These are phyloP conservation scores for Alliaria petiolata DNA, from an alignment of 345 rosid species.

Conservation along the genomic window DNA sequence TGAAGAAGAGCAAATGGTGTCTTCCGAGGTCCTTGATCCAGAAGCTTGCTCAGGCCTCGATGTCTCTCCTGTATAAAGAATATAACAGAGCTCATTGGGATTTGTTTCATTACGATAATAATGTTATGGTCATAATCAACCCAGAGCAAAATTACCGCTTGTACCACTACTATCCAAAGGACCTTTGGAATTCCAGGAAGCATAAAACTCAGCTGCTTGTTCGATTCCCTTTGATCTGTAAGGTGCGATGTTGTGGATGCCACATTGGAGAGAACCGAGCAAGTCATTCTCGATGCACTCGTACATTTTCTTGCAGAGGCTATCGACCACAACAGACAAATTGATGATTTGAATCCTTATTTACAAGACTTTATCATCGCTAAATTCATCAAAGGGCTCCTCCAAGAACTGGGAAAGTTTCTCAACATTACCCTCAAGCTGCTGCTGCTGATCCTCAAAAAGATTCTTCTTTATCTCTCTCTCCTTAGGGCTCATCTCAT, in stretches of 20 bases:
- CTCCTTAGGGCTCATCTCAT: conserved; percentile 38
- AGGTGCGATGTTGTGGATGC: conserved; percentile 72
- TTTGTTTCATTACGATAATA: background rate
- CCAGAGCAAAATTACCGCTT: conserved; percentile 38
- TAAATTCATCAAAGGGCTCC: conserved; percentile 75
- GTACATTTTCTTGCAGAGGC: conserved; percentile 72
- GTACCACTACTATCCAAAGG: conserved; percentile 34
- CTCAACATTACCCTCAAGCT: conserved; percentile 88
- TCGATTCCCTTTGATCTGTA: conserved; percentile 80
- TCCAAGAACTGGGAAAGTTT: conserved; percentile 79
- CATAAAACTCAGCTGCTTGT: conserved; percentile 55
- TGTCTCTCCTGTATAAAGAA: conserved; percentile 25
- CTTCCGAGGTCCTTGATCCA: conserved; percentile 8
- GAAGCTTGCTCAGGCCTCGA: background rate
- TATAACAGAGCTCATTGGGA: background rate
- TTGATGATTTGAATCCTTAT: conserved; percentile 79
- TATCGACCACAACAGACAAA: conserved; percentile 46
- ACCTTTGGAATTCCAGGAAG: conserved; percentile 52
- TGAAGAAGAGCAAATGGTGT: background rate
- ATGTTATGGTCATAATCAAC: background rate
- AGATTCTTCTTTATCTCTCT: conserved; percentile 40
- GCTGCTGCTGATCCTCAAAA: conserved; percentile 93
- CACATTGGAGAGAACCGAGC: conserved; percentile 53
- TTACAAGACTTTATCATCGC: conserved; percentile 58
- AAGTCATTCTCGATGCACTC: conserved; percentile 91